Base-by-base conservation (phyloP, 2,329 filamentous ascomycete genomes). In the Teratosphaeria gauchensis region DNA sequence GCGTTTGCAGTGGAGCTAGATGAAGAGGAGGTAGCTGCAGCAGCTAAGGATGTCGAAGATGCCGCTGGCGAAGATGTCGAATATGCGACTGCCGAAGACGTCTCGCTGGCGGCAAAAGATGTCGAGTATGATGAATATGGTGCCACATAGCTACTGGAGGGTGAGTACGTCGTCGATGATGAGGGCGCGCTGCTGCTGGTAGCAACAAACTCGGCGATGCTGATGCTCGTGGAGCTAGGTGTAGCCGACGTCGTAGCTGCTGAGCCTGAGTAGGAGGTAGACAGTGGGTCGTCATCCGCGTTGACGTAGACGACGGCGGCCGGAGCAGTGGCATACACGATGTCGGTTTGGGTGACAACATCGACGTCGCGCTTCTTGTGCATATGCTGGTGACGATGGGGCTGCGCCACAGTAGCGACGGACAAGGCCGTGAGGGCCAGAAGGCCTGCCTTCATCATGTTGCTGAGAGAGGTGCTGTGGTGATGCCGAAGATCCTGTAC, bases 231-330 rank as follows among this genome's bases (percentile, higher is more conserved):
- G 5, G 42, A n/a, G 42, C 42, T 24, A 8, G 42, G 19, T 16
- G 16, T 21, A 21, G 42, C 42, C 21, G 42, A 48, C 19, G 42
- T 21, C 14, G 53, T 21, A 28, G 33, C 19, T 3, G 31, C n/a
- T 14, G 14, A 35, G 35, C 24, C 24, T 9, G 14, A 19, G 56
- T 30, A 53, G 54, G 56, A 56, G 31, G 61, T 70, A 24, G 74
- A 76, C 61, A 84, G 63, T 2, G 78, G 74, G n/a, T 78, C 75
- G 58, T 83, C 83, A 59, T 79, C 69, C 63, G 80, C 73, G 66
- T 88, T 78, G 53, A 87, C 82, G 71, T 82, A 87, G 65, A 87
- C 78, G 31, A 84, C 69, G 24, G 79, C 77, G 55, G 81, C 75
- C 59, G 80, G 74, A 5, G 77, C 75, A 9, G 75, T 64, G 46